These are phyloP conservation scores for Seiridium unicorne DNA, from an alignment of 2,329 filamentous ascomycete species.

Conservation along the genomic window DNA sequence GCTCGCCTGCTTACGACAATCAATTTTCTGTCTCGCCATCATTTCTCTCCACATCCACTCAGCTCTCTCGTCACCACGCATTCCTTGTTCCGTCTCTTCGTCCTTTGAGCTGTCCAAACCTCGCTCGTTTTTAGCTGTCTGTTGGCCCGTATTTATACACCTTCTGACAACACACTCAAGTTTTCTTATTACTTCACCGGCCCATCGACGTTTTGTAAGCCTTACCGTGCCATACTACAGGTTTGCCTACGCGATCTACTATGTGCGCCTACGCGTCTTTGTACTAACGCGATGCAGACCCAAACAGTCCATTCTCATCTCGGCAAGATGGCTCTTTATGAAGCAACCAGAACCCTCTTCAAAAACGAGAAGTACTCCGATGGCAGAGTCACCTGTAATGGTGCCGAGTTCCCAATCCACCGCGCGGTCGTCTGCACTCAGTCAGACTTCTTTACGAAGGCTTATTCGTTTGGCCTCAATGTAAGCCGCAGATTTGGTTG, in stretches of 20 bases:
- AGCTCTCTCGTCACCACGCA: too few species aligned
- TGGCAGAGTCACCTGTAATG: constrained; percentile 28
- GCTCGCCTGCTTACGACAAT: too few species aligned
- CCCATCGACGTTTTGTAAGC: too few species aligned
- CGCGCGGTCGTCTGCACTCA: constrained; percentile 32
- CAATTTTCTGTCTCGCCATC: too few species aligned
- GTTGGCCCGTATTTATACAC: too few species aligned
- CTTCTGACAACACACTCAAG: too few species aligned
- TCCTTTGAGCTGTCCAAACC: too few species aligned
- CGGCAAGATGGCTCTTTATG: not conserved
- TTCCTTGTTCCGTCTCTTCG: too few species aligned
- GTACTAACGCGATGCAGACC: not conserved
- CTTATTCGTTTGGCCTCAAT: constrained; percentile 16
- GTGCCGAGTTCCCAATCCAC: constrained; percentile 29
- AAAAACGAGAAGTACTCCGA: constrained; percentile 26
- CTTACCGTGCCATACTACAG: too few species aligned
- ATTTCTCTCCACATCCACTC: too few species aligned
- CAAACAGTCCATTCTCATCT: not conserved
- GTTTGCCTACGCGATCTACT: not conserved
- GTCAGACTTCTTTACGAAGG: constrained; percentile 29
- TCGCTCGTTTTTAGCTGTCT: too few species aligned
- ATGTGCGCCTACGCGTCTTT: not conserved
- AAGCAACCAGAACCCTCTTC: not conserved
- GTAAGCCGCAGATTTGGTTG: constrained; percentile 13
- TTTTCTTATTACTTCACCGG: too few species aligned